phyloP scores from a whole-genome alignment of 2,329 filamentous ascomycete genomes.

The Pseudogymnoascus sp. region DNA sequence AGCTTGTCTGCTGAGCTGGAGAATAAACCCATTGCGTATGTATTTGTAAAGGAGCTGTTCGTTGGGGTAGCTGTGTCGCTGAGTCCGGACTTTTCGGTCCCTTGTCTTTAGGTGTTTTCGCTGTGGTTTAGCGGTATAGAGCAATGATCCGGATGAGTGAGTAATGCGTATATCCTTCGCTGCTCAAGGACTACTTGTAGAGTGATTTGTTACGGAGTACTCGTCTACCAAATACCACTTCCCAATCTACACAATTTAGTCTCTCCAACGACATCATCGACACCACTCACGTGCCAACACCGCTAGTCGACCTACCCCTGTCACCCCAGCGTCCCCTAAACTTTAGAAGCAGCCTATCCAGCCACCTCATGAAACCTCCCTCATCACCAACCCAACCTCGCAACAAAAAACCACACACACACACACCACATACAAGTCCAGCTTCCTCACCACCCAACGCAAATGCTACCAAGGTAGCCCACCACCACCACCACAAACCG shows the following conservation, averaged over 20 bases:
- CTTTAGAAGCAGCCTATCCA: background rate
- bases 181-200: background rate
- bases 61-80: background rate
- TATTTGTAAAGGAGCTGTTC: background rate
- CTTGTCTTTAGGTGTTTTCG: background rate
- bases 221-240: background rate
- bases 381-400: background rate
- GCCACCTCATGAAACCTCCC: background rate
- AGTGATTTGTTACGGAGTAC: background rate
- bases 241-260: background rate
- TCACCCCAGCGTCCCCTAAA: constrained; percentile 1
- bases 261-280: background rate
- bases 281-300: background rate
- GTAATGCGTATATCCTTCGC: background rate
- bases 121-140: background rate
- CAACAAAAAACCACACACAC: background rate
- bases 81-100: background rate
- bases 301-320: constrained; percentile 6
- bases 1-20: constrained; percentile 27
- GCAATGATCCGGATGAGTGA: too few species aligned
- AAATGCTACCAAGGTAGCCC: constrained; percentile 5
- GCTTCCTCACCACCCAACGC: background rate
- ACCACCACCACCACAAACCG: background rate
- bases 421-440: background rate
- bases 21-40: constrained; percentile 43